phyloP scores from a whole-genome alignment of 371 early-diverging fungal genomes.

The Entomophthora muscae region DNA sequence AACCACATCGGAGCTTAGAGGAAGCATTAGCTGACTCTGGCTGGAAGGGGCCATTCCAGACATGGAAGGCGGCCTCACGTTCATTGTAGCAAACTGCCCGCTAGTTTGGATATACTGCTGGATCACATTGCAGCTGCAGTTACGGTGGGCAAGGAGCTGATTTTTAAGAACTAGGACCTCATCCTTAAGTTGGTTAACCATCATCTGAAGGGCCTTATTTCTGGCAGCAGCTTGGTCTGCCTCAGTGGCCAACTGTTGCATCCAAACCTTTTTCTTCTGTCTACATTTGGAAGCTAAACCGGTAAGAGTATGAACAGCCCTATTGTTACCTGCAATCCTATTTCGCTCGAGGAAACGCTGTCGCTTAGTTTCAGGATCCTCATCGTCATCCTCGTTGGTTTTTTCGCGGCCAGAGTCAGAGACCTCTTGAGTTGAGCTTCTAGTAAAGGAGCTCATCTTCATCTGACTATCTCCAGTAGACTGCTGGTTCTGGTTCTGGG shows the following conservation, averaged over 20 bases:
- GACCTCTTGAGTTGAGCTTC: background rate
- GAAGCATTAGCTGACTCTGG: background rate
- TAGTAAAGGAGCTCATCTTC: background rate
- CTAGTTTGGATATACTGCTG: constrained; percentile 24
- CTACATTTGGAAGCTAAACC: constrained; percentile 49
- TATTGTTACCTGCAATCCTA: constrained; percentile 42
- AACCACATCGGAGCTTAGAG: background rate
- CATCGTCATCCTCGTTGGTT: background rate
- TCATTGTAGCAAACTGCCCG: constrained; percentile 9
- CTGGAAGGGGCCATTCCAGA: background rate
- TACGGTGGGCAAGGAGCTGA: constrained; percentile 39
- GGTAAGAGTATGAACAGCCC: constrained; percentile 24
- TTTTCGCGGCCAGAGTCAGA: constrained; percentile 1
- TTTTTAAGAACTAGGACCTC: constrained; percentile 42
- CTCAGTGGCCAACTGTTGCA: constrained; percentile 40
- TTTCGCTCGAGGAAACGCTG: constrained; percentile 52
- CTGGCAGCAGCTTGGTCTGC: constrained; percentile 27
- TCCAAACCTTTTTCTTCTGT: constrained; percentile 57
- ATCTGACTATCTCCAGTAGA: background rate
- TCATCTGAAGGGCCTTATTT: constrained; percentile 37
- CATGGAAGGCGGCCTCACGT: constrained; percentile 2
- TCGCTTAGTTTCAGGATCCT: constrained; percentile 24
- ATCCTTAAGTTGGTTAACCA: constrained; percentile 38
- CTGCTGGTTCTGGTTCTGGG: too few species aligned
- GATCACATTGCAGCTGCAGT: constrained; percentile 34